Conservation (phyloP, 2,329 filamentous ascomycete species). For the Verticillium tricorpus region DNA sequence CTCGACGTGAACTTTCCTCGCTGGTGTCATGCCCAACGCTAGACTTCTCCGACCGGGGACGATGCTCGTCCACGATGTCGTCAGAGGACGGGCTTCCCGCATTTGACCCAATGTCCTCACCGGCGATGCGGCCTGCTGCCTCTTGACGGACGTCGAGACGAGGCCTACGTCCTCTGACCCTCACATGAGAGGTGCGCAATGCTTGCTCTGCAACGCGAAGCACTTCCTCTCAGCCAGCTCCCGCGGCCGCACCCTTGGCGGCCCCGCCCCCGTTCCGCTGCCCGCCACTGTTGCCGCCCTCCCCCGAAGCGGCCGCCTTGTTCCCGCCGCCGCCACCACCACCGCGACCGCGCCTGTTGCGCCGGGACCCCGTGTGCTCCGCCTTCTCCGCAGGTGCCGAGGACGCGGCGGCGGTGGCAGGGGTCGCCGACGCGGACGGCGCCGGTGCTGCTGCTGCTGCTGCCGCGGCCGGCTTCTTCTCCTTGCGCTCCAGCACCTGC, state of each 20-base stretch:
- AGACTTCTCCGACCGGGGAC: too few species aligned
- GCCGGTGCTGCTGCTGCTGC: conserved; percentile 2
- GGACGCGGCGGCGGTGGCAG: conserved; percentile 1
- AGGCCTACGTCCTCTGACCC: not conserved
- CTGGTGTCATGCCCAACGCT: too few species aligned
- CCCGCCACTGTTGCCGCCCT: not conserved
- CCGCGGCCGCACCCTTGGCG: conserved; percentile 4
- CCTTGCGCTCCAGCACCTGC: conserved; percentile 79
- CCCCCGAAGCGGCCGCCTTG: conserved; percentile 2
- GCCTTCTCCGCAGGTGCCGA: conserved; percentile 4
- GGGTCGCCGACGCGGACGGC: not conserved
- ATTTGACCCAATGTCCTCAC: too few species aligned
- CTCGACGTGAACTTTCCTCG: not conserved
- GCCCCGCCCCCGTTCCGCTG: conserved; percentile 1
- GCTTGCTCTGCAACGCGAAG: not conserved
- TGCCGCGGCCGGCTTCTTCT: conserved; percentile 36
- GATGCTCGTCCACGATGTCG: too few species aligned
- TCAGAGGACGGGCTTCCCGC: too few species aligned
- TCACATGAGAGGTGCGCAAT: too few species aligned
- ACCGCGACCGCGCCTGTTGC: conserved; percentile 19
- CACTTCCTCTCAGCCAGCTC: conserved; percentile 8
- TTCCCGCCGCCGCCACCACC: conserved; percentile 12
- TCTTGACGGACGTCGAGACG: not conserved
- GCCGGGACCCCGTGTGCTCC: conserved; percentile 10
- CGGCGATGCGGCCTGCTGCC: not conserved